Conservation (phyloP, 805 yeast genomes). For the Schizosaccharomyces osmophilus region DNA sequence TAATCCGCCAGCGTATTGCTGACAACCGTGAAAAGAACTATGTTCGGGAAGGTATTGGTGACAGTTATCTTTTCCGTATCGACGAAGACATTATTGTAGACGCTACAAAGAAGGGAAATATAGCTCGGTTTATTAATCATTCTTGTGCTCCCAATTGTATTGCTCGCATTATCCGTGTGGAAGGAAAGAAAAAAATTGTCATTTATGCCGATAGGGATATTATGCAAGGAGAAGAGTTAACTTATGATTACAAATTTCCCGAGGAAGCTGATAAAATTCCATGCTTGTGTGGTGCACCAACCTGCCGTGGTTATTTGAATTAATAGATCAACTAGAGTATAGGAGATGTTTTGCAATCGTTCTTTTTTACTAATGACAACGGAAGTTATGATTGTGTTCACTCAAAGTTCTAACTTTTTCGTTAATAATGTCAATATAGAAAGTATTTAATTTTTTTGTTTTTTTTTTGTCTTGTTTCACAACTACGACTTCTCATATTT, state of each 20-base stretch:
- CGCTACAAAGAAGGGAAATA: constrained; percentile 92
- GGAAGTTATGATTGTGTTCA: no score
- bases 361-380: no score
- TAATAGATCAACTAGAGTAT: constrained; percentile 11
- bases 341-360: no score
- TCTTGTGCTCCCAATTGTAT: constrained; percentile 95
- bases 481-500: not conserved
- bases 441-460: not conserved
- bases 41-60: constrained; percentile 76
- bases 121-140: constrained; percentile 88
- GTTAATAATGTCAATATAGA: not conserved
- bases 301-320: constrained; percentile 78
- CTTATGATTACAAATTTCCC: constrained; percentile 22
- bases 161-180: constrained; percentile 86
- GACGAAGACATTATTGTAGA: constrained; percentile 89
- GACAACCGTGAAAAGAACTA: constrained; percentile 76
- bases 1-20: constrained; percentile 79
- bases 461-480: not conserved
- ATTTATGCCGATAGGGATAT: constrained; percentile 80
- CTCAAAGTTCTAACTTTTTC: no score
- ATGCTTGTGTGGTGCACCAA: constrained; percentile 86
- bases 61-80: constrained; percentile 73
- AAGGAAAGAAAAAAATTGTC: constrained; percentile 79
- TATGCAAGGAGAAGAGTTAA: constrained; percentile 37
- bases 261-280: constrained; percentile 14